These are phyloP conservation scores for Psilocybe mexicana DNA, from an alignment of 1,284 basidiomycete species.

Conservation along the genomic window DNA sequence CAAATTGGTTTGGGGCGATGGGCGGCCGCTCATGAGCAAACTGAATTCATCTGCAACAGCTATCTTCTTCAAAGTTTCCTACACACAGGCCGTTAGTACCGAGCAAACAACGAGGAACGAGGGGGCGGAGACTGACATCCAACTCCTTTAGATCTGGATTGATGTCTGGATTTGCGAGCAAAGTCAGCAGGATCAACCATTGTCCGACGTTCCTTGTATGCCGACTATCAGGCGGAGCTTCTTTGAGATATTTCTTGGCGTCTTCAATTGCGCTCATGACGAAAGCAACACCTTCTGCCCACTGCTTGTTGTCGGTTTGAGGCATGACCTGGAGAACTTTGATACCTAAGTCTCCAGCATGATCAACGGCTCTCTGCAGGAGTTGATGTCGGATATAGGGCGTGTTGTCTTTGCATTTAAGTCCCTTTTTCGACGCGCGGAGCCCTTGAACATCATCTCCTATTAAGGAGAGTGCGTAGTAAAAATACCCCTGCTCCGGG, in stretches of 20 bases:
- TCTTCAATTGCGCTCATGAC: slow-evolving; percentile 56
- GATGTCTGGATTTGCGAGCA: slow-evolving; percentile 50
- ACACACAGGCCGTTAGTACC: background rate
- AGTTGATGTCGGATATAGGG: slow-evolving; percentile 51
- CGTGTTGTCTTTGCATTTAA: slow-evolving; percentile 48
- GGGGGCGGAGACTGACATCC: slow-evolving; percentile 34
- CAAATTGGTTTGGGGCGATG: slow-evolving; percentile 46
- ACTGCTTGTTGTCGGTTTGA: slow-evolving; percentile 38
- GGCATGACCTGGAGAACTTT: slow-evolving; percentile 45
- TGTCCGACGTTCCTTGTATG: slow-evolving; percentile 55
- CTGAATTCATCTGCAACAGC: slow-evolving; percentile 49
- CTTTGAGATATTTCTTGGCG: slow-evolving; percentile 49
- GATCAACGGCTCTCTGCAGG: slow-evolving; percentile 57
- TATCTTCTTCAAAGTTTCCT: slow-evolving; percentile 47
- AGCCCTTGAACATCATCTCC: slow-evolving; percentile 36
- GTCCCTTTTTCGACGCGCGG: slow-evolving; percentile 50
- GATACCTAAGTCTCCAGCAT: slow-evolving; percentile 55
- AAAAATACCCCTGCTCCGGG: slow-evolving; percentile 55
- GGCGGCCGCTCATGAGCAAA: slow-evolving; percentile 37
- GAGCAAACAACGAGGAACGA: background rate
- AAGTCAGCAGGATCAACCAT: slow-evolving; percentile 53
- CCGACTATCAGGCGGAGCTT: slow-evolving; percentile 59
- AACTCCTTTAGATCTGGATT: slow-evolving; percentile 49
- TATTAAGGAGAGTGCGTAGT: slow-evolving; percentile 51
- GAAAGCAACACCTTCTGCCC: slow-evolving; percentile 61